Percentiles rank a stretch among this genome's conserved stretches.
phyloP scores from a whole-genome alignment of 164 flowering plant genomes.

The Vitis cinerea region DNA sequence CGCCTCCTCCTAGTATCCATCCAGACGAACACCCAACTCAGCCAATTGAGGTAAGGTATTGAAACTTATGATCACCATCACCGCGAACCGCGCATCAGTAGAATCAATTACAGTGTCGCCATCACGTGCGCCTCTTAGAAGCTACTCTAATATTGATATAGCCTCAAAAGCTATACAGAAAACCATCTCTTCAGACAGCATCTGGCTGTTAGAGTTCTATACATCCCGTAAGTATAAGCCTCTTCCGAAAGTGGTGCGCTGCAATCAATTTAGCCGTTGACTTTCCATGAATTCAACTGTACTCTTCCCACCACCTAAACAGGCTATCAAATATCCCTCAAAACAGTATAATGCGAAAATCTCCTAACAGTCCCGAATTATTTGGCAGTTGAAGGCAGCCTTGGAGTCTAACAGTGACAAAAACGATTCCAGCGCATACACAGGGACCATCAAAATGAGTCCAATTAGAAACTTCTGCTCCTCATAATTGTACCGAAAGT shows the following conservation, averaged over 20 bases:
- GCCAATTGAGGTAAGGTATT: conserved; percentile 93
- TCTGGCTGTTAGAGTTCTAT: too few relatives aligned
- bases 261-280: conserved; percentile 37
- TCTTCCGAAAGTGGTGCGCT: conserved; percentile 74
- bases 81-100: conserved; percentile 69
- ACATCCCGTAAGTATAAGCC: conserved; percentile 16
- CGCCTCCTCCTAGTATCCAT: conserved; percentile 71
- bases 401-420: conserved; percentile 71
- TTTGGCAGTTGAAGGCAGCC: conserved; percentile 86
- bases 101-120: conserved; percentile 39
- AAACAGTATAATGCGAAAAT: conserved; percentile 98
- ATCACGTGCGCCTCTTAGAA: not conserved
- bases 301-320: conserved; percentile 92
- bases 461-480: conserved; percentile 96
- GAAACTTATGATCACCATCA: conserved; percentile 84
- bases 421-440: conserved; percentile 93
- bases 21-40: conserved; percentile 97
- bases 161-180: too few relatives aligned
- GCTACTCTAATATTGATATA: too few relatives aligned
- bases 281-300: conserved; percentile 87
- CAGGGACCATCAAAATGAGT: conserved; percentile 95
- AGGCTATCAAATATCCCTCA: conserved; percentile 93
- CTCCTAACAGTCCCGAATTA: conserved; percentile 90
- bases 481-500: too few relatives aligned
- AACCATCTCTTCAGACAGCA: too few relatives aligned